phyloP scores from a whole-genome alignment of 2,329 filamentous ascomycete genomes.

The Aspergillus melleus region DNA sequence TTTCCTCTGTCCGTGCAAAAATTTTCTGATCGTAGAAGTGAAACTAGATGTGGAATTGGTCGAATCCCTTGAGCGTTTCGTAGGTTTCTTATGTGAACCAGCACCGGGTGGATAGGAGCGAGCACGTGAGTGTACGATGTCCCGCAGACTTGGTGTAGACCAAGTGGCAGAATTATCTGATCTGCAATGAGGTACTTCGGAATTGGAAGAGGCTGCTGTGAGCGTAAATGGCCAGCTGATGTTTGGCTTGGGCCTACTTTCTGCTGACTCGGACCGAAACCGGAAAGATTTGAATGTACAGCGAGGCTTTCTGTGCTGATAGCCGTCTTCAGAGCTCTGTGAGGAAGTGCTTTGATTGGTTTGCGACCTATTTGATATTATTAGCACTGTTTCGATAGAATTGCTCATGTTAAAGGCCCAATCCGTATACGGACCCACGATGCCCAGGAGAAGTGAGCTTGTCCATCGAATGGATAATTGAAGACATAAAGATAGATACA shows the following conservation, averaged over 20 bases:
- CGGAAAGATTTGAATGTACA: neutral
- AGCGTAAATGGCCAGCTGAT: neutral
- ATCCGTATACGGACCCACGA: constrained; percentile 2
- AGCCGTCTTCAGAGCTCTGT: neutral
- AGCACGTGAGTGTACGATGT: neutral
- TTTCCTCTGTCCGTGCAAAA: constrained; percentile 7
- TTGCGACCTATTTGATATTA: neutral
- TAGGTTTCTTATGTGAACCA: neutral
- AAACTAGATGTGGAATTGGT: neutral
- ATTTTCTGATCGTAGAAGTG: constrained; percentile 1
- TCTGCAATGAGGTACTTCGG: neutral
- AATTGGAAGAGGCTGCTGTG: neutral
- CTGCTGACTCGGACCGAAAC: neutral
- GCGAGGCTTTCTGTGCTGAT: neutral
- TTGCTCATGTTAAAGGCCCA: neutral
- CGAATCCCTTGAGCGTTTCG: neutral
- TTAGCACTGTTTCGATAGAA: neutral
- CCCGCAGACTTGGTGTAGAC: neutral
- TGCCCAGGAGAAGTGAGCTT: neutral
- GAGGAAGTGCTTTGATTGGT: neutral
- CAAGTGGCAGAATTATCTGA: neutral
- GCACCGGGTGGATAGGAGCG: neutral
- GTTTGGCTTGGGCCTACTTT: neutral
- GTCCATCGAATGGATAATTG: constrained; percentile 2
- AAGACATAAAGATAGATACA: neutral